Conservation (phyloP, 495 filamentous ascomycete genomes). For the Parathielavia appendiculata region DNA sequence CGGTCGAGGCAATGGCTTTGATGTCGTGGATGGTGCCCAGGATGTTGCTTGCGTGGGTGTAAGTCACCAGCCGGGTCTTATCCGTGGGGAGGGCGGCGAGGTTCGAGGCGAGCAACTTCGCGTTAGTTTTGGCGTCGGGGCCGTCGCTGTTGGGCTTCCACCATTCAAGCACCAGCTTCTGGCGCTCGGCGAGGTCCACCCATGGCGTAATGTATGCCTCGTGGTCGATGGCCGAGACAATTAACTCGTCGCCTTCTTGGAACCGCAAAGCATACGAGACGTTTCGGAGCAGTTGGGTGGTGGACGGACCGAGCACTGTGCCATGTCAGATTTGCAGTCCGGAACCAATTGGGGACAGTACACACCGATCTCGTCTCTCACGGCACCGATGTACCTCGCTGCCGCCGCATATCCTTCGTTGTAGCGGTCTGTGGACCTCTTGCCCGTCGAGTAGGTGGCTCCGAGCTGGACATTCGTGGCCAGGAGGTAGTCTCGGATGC, state of each 20-base stretch:
- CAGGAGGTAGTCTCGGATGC: constrained; percentile 59
- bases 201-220: constrained; percentile 68
- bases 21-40: constrained; percentile 64
- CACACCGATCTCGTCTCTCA: constrained; percentile 54
- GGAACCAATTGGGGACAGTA: background rate
- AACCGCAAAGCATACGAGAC: constrained; percentile 57
- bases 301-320: constrained; percentile 59
- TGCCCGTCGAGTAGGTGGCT: constrained; percentile 54
- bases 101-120: constrained; percentile 48
- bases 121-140: constrained; percentile 35
- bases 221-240: constrained; percentile 64
- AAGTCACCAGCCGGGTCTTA: constrained; percentile 60
- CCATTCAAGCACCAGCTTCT: constrained; percentile 60
- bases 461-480: constrained; percentile 70
- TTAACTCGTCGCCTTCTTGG: constrained; percentile 54
- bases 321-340: background rate
- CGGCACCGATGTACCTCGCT: constrained; percentile 63
- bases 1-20: constrained; percentile 48
- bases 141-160: constrained; percentile 45
- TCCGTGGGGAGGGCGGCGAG: constrained; percentile 51
- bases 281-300: constrained; percentile 70
- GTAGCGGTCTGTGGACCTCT: constrained; percentile 52
- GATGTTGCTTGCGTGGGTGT: constrained; percentile 66
- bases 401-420: constrained; percentile 53
- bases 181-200: constrained; percentile 54